phyloP scores from a whole-genome alignment of 176 grass and related monocot genomes.

The Aegilops speltoides region DNA sequence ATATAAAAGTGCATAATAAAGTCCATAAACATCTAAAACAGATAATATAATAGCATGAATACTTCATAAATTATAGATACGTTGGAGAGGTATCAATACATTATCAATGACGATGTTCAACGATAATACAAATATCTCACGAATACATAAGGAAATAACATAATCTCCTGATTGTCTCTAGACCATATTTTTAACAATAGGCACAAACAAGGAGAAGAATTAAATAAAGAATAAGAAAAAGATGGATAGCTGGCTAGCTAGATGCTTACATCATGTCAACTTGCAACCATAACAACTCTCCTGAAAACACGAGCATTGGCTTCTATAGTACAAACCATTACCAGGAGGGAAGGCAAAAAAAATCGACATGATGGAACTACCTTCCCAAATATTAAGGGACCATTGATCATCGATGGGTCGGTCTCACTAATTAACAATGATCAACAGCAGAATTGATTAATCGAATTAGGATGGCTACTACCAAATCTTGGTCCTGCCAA shows the following conservation, averaged over 20 bases:
- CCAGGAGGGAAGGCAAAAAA: constrained; percentile 32
- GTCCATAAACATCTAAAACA: no score
- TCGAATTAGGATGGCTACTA: neutral
- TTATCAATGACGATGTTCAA: no score
- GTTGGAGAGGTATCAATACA: no score
- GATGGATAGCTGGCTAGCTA: neutral
- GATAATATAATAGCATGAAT: no score
- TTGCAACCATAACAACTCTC: constrained; percentile 21
- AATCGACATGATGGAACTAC: neutral
- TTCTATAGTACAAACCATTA: neutral
- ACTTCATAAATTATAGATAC: no score
- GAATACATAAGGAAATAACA: no score
- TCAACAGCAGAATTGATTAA: neutral
- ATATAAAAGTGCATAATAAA: no score
- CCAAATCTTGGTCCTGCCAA: constrained; percentile 40
- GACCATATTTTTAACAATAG: neutral
- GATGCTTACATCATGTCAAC: constrained; percentile 43
- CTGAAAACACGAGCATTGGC: constrained; percentile 31
- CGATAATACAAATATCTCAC: no score
- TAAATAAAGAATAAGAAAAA: neutral
- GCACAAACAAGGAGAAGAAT: neutral
- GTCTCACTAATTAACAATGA: constrained; percentile 7
- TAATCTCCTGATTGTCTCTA: no score
- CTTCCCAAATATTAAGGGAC: constrained; percentile 12
- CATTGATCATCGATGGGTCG: neutral